Percentiles rank a stretch among this genome's conserved stretches.
These are phyloP conservation scores for Penicillium samsonianum DNA, from an alignment of 495 filamentous ascomycete genomes.

Conservation along the genomic window DNA sequence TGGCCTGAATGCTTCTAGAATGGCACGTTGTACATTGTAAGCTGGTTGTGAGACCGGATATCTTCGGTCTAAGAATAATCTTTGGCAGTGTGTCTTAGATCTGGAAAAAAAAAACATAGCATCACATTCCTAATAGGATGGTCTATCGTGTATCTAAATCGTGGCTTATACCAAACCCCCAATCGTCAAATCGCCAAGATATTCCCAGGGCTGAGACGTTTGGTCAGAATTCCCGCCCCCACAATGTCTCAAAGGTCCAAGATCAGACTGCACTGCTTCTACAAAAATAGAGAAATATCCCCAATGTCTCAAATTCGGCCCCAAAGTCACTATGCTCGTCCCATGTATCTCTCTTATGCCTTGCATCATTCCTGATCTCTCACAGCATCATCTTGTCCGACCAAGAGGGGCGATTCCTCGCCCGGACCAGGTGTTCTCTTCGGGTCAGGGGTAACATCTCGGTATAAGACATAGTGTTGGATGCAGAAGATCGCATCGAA, in stretches of 20 bases:
- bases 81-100: background rate
- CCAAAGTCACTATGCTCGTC: background rate
- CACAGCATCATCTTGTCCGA: slow-evolving; percentile 15
- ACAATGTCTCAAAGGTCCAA: slow-evolving; percentile 18
- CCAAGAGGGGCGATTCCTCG: slow-evolving; percentile 35
- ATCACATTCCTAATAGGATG: background rate
- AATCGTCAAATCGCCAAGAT: background rate
- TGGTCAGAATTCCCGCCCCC: slow-evolving; percentile 11
- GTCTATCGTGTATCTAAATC: slow-evolving; percentile 4
- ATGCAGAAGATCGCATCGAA: slow-evolving; percentile 83
- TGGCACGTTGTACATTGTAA: background rate
- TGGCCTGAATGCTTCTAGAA: slow-evolving; percentile 1
- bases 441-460: slow-evolving; percentile 25
- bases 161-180: background rate
- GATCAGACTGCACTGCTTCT: background rate
- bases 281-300: slow-evolving; percentile 18
- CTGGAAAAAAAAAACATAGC: background rate
- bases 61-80: slow-evolving; percentile 3
- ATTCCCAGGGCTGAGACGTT: background rate
- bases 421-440: slow-evolving; percentile 20
- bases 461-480: slow-evolving; percentile 86
- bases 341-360: background rate
- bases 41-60: slow-evolving; percentile 1
- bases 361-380: background rate
- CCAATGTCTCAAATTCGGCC: slow-evolving; percentile 24